Evolutionary conservation across 768 basidiomycete genomes (phyloP).

Genomic region (Tylopilus cervinicoccineus): DNA sequence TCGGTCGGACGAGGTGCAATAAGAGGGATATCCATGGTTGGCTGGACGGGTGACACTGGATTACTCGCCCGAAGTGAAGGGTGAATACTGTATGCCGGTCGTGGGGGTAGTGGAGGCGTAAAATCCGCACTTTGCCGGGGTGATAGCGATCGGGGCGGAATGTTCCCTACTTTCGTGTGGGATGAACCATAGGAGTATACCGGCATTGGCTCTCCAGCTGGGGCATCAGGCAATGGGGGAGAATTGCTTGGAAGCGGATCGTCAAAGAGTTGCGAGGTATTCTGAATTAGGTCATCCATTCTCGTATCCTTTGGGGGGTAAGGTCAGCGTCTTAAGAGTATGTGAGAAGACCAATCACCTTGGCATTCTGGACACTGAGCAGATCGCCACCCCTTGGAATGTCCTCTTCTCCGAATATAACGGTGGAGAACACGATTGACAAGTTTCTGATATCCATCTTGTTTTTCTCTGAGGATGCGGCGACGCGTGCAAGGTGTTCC

Average conservation of each 20-base stretch:
- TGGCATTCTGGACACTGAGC: conserved; percentile 66
- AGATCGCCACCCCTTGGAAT: conserved; percentile 75
- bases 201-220: conserved; percentile 57
- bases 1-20: conserved; percentile 28
- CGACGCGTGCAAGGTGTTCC: conserved; percentile 78
- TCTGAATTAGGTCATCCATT: conserved; percentile 82
- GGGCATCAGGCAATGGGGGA: conserved; percentile 72
- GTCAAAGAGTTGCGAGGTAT: conserved; percentile 60
- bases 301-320: conserved; percentile 49
- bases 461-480: conserved; percentile 63
- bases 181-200: conserved; percentile 65
- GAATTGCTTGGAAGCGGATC: conserved; percentile 52
- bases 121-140: conserved; percentile 56
- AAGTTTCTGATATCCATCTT: conserved; percentile 95
- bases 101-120: conserved; percentile 62
- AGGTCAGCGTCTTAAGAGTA: conserved; percentile 31
- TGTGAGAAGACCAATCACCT: conserved; percentile 45
- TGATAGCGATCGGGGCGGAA: conserved; percentile 30
- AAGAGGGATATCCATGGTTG: conserved; percentile 31
- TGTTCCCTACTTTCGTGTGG: conserved; percentile 58
- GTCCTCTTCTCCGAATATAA: conserved; percentile 91
- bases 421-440: conserved; percentile 84
- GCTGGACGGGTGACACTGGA: conserved; percentile 46
- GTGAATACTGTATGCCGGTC: conserved; percentile 73
- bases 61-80: conserved; percentile 58